Evolutionary conservation across 768 basidiomycete species (phyloP).

Genomic region (Hortiboletus campestris): DNA sequence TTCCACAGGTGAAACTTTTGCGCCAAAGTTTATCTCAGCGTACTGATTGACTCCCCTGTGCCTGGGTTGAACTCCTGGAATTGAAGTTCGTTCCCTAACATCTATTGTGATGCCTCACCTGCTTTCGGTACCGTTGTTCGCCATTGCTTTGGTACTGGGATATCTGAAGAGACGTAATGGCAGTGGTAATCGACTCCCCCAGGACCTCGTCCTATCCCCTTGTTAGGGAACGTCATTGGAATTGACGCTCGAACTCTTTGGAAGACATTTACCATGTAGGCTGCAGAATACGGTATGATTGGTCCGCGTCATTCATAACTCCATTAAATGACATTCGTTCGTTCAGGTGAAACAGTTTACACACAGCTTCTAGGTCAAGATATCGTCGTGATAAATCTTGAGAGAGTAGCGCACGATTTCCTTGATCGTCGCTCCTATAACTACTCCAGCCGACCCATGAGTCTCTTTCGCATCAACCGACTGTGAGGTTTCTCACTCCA

Average conservation of each 20-base stretch:
- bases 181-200: neutral
- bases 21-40: neutral
- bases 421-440: constrained; percentile 12
- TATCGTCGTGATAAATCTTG: constrained; percentile 14
- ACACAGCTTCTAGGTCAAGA: constrained; percentile 10
- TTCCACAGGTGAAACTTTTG: neutral
- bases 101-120: neutral
- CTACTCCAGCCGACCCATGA: constrained; percentile 12
- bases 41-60: too few species aligned
- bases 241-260: constrained; percentile 5
- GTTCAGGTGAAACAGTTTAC: constrained; percentile 11
- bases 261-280: constrained; percentile 13
- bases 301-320: neutral
- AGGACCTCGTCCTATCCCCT: constrained; percentile 5
- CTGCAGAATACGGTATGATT: constrained; percentile 5
- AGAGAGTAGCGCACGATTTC: constrained; percentile 10
- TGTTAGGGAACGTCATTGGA: constrained; percentile 7
- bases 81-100: neutral
- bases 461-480: constrained; percentile 1
- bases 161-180: neutral
- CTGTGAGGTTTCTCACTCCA: neutral
- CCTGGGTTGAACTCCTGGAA: neutral
- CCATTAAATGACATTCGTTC: neutral
- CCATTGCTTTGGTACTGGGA: neutral
- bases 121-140: neutral